Base-by-base conservation (phyloP, 2,329 filamentous ascomycete genomes). In the Monosporascus sp. region DNA sequence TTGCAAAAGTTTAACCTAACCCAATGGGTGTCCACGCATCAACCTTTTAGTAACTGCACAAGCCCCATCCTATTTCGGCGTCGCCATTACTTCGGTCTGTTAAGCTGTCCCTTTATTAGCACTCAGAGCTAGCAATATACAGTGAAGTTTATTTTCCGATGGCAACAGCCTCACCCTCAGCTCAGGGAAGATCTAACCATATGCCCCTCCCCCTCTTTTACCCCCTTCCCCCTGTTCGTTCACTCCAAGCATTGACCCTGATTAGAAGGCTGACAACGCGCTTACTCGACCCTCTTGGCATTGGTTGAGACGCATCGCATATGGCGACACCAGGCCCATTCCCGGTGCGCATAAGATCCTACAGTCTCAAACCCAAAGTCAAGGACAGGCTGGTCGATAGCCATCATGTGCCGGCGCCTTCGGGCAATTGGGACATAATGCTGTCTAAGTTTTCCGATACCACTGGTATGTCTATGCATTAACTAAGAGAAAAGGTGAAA, bases 11-110 rank as follows among this genome's bases (percentile, higher is more conserved):
- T 35, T 14, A 35, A 52, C 46, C 55, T 40, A 24, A 48, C 48
- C 49, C 53, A 55, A 31, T 50, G 31, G 57, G 47, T 52, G 50
- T 48, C 27, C 48, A 50, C 58, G 62, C 63, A 65, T 65, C 26
- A 26, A 26, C 5, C 52, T 58, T 50, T 60, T 57, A 59, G 45
- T 40, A 60, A 57, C 55, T 57, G 55, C 57, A 54, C 57, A 46
- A 48, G 57, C 54, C 54, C 59, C 57, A 57, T 2, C 38, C 17
- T 20, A 41, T 41, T 56, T 61, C 59, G 59, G 59, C 55, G 22
- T 46, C 20, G 43, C 43, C 43, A 46, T 7, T 46, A 46, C 43
- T 46, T 31, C 43, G 43, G 43, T 24, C 7, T 22, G 8, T 46
- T 35, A 35, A 5, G 31, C 31, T 14, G 9, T 9, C 11, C 31